phyloP scores from a whole-genome alignment of 2,329 filamentous ascomycete genomes.

The Lojkania enalia region DNA sequence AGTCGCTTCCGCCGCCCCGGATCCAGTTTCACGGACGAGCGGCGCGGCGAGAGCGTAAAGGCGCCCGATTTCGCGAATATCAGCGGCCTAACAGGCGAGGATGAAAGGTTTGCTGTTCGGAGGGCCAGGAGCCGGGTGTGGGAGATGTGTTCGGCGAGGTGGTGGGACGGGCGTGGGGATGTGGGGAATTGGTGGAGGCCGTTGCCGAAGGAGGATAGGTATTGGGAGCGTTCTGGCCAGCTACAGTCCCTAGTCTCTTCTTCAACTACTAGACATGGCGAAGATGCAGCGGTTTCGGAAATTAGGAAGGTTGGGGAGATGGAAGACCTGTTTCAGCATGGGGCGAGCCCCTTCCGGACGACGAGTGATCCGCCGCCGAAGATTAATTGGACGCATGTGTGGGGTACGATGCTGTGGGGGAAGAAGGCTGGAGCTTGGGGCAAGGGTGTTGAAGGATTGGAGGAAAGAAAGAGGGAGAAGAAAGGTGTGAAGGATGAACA shows the following conservation, averaged over 20 bases:
- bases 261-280: not conserved
- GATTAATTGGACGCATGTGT: constrained; percentile 57
- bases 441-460: constrained; percentile 52
- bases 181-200: constrained; percentile 70
- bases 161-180: constrained; percentile 71
- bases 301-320: not conserved
- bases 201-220: constrained; percentile 62
- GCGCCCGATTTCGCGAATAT: constrained; percentile 67
- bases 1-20: constrained; percentile 43
- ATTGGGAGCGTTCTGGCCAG: constrained; percentile 60
- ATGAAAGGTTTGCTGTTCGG: constrained; percentile 81
- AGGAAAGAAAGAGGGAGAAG: constrained; percentile 44
- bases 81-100: constrained; percentile 73
- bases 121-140: constrained; percentile 75
- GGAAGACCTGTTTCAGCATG: constrained; percentile 45
- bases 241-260: not conserved
- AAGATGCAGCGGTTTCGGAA: not conserved
- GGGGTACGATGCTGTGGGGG: constrained; percentile 58
- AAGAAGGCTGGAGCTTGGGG: constrained; percentile 58
- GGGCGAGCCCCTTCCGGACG: constrained; percentile 52
- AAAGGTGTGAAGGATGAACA: constrained; percentile 3
- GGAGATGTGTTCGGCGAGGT: constrained; percentile 75
- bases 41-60: constrained; percentile 15
- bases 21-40: constrained; percentile 33
- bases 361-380: constrained; percentile 52